phyloP scores from a whole-genome alignment of 1,139 yeast species.

The Zhuliangozyma parablackwelliae region DNA sequence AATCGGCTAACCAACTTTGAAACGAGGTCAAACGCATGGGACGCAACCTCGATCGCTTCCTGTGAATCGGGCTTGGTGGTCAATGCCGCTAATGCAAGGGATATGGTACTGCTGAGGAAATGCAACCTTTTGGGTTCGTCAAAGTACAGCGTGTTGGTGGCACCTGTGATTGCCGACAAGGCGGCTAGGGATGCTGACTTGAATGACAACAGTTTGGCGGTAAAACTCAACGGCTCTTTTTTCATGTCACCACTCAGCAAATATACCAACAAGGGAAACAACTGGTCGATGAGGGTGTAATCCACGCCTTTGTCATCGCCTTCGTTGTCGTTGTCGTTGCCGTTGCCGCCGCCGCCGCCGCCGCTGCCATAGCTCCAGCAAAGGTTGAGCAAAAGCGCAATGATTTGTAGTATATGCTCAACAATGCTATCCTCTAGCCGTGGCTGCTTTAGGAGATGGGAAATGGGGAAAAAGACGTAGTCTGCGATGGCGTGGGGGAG shows the following conservation, averaged over 20 bases:
- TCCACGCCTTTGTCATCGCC: conserved; percentile 16
- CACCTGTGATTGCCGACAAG: conserved; percentile 1
- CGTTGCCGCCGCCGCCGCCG: background rate
- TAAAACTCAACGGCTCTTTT: background rate
- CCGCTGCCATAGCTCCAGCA: conserved; percentile 28
- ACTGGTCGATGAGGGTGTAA: conserved; percentile 28
- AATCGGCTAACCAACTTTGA: conserved; percentile 10
- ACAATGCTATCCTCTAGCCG: conserved; percentile 17
- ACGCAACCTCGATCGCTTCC: conserved; percentile 5
- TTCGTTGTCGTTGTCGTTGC: no score
- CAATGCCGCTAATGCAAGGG: conserved; percentile 18
- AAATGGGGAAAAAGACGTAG: conserved; percentile 39
- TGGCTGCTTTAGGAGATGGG: conserved; percentile 28
- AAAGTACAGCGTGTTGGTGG: conserved; percentile 16
- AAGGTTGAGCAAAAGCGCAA: conserved; percentile 24
- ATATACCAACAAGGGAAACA: conserved; percentile 30
- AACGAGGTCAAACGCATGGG: conserved; percentile 5
- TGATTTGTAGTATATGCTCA: conserved; percentile 21
- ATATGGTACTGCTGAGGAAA: conserved; percentile 24
- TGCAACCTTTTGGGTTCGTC: conserved; percentile 16
- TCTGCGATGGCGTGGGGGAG: conserved; percentile 32
- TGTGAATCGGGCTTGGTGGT: conserved; percentile 7
- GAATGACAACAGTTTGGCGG: conserved; percentile 13
- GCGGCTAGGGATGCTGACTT: conserved; percentile 14
- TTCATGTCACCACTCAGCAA: conserved; percentile 13